Conservation (phyloP, 2,329 filamentous ascomycete genomes). For the Fusarium keratoplasticum region DNA sequence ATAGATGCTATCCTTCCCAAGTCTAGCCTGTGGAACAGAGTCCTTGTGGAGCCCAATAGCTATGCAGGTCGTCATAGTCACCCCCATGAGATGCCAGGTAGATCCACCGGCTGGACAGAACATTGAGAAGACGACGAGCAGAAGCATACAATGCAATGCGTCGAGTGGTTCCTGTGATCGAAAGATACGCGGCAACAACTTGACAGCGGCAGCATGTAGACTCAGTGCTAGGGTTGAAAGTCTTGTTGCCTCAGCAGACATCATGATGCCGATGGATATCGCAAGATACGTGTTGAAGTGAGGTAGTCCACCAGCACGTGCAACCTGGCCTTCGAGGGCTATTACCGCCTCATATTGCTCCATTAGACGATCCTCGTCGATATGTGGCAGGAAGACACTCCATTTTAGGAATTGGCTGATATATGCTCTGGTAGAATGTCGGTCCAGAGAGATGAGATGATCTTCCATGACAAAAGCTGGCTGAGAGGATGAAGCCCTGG, state of each 20-base stretch:
- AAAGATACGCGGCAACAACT: neutral
- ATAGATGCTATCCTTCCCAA: neutral
- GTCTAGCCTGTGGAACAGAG: neutral
- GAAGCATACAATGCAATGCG: conserved; percentile 17
- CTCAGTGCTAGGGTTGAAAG: neutral
- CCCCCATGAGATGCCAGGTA: conserved; percentile 10
- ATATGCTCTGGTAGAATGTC: neutral
- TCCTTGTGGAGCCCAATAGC: conserved; percentile 12
- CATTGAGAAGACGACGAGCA: conserved; percentile 9
- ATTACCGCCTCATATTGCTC: conserved; percentile 9
- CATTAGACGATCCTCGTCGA: neutral
- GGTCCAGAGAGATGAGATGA: neutral
- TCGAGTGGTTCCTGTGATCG: conserved; percentile 5
- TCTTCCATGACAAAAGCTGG: neutral
- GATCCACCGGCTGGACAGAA: conserved; percentile 14
- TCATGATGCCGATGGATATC: conserved; percentile 14
- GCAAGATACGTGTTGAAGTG: conserved; percentile 15
- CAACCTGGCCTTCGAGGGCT: neutral
- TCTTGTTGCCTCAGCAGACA: conserved; percentile 3
- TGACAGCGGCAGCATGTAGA: conserved; percentile 6
- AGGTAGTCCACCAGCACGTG: neutral
- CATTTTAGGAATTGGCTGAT: conserved; percentile 4
- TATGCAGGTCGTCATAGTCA: conserved; percentile 24
- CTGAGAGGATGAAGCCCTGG: neutral
- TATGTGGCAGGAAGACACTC: conserved; percentile 12